A percentile compares a stretch with the other conserved stretches of the same genome.
These are phyloP conservation scores for Beauveria sp. DNA, from an alignment of 2,329 filamentous ascomycete genomes.

Conservation along the genomic window DNA sequence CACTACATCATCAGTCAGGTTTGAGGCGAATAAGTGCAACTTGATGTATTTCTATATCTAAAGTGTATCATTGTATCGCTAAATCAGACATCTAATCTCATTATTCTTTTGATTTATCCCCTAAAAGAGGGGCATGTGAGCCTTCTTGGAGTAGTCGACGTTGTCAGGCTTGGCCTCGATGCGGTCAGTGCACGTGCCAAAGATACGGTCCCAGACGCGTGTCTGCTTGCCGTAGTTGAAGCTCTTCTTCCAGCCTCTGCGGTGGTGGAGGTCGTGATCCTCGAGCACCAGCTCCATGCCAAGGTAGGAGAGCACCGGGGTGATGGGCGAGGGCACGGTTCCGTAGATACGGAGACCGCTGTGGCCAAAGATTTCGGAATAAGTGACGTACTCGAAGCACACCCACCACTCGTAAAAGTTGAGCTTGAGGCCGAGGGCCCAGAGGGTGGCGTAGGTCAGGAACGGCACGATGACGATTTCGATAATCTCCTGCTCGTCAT, in stretches of 20 bases:
- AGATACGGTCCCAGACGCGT: slow-evolving; percentile 8
- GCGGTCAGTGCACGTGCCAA: slow-evolving; percentile 7
- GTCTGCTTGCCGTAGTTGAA: slow-evolving; percentile 12
- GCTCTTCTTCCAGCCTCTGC: slow-evolving; percentile 25
- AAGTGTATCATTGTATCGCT: neutral
- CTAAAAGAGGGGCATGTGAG: neutral
- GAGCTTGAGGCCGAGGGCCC: slow-evolving; percentile 29
- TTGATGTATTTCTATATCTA: neutral
- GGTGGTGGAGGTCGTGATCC: slow-evolving; percentile 34
- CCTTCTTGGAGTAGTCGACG: neutral
- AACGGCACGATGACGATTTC: slow-evolving; percentile 33
- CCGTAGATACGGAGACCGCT: slow-evolving; percentile 31
- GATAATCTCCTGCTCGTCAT: slow-evolving; percentile 34
- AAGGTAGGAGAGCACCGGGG: slow-evolving; percentile 25
- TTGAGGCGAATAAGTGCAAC: neutral
- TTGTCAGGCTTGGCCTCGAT: slow-evolving; percentile 9
- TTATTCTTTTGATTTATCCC: neutral
- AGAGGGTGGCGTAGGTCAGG: slow-evolving; percentile 29
- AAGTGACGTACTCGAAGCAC: slow-evolving; percentile 35
- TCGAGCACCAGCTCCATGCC: slow-evolving; percentile 31
- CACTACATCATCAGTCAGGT: too few species aligned
- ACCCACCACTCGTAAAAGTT: slow-evolving; percentile 41
- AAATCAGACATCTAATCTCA: neutral
- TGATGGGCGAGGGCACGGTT: slow-evolving; percentile 25
- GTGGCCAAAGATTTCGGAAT: slow-evolving; percentile 31